Evolutionary conservation across 2,329 filamentous ascomycete genomes (phyloP).

Genomic region (Phialophora macrospora): DNA sequence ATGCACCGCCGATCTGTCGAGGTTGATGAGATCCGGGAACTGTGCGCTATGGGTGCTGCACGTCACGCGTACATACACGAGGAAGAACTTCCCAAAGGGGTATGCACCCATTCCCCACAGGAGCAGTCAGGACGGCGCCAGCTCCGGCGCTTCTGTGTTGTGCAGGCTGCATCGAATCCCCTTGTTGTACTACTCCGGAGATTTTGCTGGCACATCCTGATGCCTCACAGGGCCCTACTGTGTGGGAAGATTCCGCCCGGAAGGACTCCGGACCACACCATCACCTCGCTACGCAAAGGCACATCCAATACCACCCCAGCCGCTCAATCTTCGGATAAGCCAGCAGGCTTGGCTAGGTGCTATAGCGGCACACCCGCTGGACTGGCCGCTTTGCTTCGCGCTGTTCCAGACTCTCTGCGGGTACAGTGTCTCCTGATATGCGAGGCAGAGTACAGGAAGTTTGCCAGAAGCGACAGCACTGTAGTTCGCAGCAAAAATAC

Average conservation of each 20-base stretch:
- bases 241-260: conserved; percentile 18
- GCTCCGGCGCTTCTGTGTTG: conserved; percentile 10
- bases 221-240: background rate
- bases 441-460: background rate
- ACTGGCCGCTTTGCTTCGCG: background rate
- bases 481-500: background rate
- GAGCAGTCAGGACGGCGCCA: conserved; percentile 6
- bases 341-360: background rate
- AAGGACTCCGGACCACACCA: conserved; percentile 16
- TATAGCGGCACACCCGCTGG: background rate
- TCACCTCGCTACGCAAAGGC: background rate
- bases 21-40: background rate
- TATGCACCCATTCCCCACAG: background rate
- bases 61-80: conserved; percentile 18
- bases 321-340: conserved; percentile 6
- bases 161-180: background rate
- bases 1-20: conserved; percentile 3
- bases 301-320: conserved; percentile 1
- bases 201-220: conserved; percentile 11
- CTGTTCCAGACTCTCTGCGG: background rate
- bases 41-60: conserved; percentile 10
- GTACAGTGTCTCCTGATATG: background rate
- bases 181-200: conserved; percentile 7
- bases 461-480: background rate
- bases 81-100: background rate